Evolutionary conservation across 495 filamentous ascomycete genomes (phyloP), one percentile per base, ranked within the genome.

Genomic region (Podospora appendiculata): DNA sequence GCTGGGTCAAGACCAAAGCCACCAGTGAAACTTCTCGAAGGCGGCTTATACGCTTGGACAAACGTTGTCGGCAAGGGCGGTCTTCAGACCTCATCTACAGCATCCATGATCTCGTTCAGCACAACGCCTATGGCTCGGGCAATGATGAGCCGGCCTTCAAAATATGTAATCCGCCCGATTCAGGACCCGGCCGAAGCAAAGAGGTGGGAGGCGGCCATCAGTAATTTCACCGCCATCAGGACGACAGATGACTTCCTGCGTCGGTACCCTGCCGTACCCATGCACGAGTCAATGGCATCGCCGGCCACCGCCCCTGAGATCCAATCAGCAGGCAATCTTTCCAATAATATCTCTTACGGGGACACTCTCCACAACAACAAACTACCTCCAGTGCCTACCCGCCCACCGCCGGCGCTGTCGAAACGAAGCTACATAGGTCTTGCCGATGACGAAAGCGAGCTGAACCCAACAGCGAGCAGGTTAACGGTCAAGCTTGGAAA

Each of bases 361-460:
- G 25, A 25, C 25, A 25, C 25, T 5, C 25, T 25, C 25, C 5
- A 25, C 25, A 25, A 25, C 5, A 25, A 25, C 25, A 25, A 25
- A 6, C 53, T 69, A 8, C 66, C 70, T 10, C 59, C 63, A 10
- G 72, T 72, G 41, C 86, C 85, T 3, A 69, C 72, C 6, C 79
- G 89, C 16, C 93, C 93, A n/a, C 77, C 88, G 6, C 94, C 93
- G 48, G 85, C 91, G 3, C 78, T 92, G 34, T 87, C 90, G 17
- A 81, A 90, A 33, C 84, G 84, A 32, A 95, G 86, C 63, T 95
- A 96, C 54, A 90, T 87, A 60, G 94, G 94, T 13, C 83, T 95
- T 4, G 85, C 89, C 3, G 69, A 72, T 41, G 62, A 76, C 71
- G 56, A 59, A 68, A 79, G 48, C 72, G 77, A 67, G 44, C 68